A percentile compares a stretch with the other conserved stretches of the same genome.
Evolutionary conservation across 768 basidiomycete species (phyloP).

Genomic region (Auricularia sp.): DNA sequence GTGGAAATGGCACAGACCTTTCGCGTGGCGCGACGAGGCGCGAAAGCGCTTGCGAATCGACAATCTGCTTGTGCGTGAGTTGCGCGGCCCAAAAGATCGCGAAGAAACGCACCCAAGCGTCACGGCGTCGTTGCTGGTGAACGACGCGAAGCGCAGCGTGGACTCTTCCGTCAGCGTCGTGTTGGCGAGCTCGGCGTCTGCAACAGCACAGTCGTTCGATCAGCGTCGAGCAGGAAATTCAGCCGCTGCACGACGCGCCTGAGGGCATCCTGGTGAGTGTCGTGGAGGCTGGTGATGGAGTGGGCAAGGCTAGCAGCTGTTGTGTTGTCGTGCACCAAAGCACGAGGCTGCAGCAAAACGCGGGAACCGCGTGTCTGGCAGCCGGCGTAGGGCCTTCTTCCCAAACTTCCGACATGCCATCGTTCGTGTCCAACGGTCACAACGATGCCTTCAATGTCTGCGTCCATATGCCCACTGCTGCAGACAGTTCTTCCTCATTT

Average conservation of each 20-base stretch:
- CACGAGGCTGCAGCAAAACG: background rate
- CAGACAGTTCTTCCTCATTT: no score
- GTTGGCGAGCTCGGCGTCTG: slow-evolving; percentile 61
- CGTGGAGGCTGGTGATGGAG: background rate
- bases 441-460: no score
- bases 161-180: slow-evolving; percentile 64
- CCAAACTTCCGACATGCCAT: no score
- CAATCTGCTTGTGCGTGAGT: slow-evolving; percentile 30
- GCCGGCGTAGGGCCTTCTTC: no score
- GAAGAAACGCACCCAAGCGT: slow-evolving; percentile 33
- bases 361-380: background rate
- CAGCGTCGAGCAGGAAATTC: background rate
- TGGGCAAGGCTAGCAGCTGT: background rate
- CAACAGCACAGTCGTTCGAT: background rate
- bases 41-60: slow-evolving; percentile 80
- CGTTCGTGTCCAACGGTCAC: no score
- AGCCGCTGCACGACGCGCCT: background rate
- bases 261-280: background rate
- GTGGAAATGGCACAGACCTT: slow-evolving; percentile 33
- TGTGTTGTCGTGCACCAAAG: background rate
- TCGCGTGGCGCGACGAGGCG: slow-evolving; percentile 54
- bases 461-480: background rate
- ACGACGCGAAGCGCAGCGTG: slow-evolving; percentile 59
- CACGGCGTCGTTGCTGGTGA: slow-evolving; percentile 69
- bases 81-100: background rate